A percentile compares a stretch with the other conserved stretches of the same genome.
Conservation (phyloP, 2,329 filamentous ascomycete genomes). For the Colletotrichum paranaense region DNA sequence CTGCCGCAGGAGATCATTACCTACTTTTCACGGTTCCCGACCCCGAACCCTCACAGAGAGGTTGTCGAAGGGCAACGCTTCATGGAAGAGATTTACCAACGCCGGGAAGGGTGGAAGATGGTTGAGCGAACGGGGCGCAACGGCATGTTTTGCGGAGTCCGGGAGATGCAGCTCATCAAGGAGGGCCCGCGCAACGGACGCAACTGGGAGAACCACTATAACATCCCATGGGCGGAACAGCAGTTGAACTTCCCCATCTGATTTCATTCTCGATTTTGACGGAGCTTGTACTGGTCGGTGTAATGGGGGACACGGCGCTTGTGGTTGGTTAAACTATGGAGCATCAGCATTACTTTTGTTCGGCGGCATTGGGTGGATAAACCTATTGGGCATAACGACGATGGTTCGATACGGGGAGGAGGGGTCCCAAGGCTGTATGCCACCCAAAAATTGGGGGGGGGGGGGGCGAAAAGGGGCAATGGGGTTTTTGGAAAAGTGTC, state of each 20-base stretch:
- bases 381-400: not conserved
- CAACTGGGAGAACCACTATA: constrained; percentile 33
- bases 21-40: constrained; percentile 65
- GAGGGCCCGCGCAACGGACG: constrained; percentile 27
- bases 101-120: constrained; percentile 51
- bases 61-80: constrained; percentile 69
- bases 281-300: not conserved
- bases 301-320: not conserved
- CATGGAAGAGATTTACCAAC: constrained; percentile 61
- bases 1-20: constrained; percentile 70
- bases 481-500: not conserved
- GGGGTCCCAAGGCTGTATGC: not conserved
- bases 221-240: constrained; percentile 28
- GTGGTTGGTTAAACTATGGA: not conserved
- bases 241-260: constrained; percentile 26
- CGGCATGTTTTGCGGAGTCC: constrained; percentile 66
- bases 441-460: not conserved
- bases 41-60: constrained; percentile 68
- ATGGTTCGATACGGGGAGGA: not conserved
- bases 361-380: not conserved
- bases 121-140: constrained; percentile 57
- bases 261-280: not conserved
- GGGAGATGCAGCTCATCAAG: constrained; percentile 57
- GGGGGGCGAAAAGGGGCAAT: not conserved
- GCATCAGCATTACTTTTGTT: not conserved